Evolutionary conservation across 2,329 filamentous ascomycete species (phyloP).

Genomic region (Beauveria varroae): DNA sequence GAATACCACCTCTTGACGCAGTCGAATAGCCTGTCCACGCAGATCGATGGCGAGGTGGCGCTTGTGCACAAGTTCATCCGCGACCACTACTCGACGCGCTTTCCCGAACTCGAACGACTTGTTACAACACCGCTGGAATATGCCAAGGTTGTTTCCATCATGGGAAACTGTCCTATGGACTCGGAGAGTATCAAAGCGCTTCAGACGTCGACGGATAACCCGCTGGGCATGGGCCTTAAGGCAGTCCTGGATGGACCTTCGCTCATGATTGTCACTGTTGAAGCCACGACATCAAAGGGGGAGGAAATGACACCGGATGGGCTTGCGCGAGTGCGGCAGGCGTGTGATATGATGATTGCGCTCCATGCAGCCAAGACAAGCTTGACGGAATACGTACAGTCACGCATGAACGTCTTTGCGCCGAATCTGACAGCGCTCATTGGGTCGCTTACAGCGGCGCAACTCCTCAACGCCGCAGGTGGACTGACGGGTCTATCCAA

Average conservation of each 20-base stretch:
- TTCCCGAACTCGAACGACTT: constrained; percentile 84
- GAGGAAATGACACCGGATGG: constrained; percentile 68
- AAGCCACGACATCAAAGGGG: constrained; percentile 84
- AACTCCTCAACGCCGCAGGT: constrained; percentile 91
- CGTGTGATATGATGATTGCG: constrained; percentile 81
- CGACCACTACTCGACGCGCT: constrained; percentile 90
- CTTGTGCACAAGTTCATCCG: constrained; percentile 94
- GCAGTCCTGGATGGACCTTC: constrained; percentile 81
- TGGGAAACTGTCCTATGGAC: constrained; percentile 87
- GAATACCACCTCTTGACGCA: constrained; percentile 85
- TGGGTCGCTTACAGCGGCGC: constrained; percentile 86
- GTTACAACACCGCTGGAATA: constrained; percentile 92
- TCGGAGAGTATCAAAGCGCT: constrained; percentile 71
- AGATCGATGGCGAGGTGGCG: constrained; percentile 87
- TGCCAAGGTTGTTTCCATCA: constrained; percentile 86
- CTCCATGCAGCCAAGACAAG: constrained; percentile 81
- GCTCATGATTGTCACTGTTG: constrained; percentile 91
- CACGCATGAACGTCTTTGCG: constrained; percentile 92
- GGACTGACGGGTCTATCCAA: constrained; percentile 84
- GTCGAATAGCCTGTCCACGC: constrained; percentile 82
- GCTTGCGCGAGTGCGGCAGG: constrained; percentile 63
- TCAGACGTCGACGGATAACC: constrained; percentile 69
- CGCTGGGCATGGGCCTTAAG: constrained; percentile 66
- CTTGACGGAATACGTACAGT: constrained; percentile 90
- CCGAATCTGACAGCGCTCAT: constrained; percentile 88